Evolutionary conservation across 2,329 filamentous ascomycete species (phyloP).

Genomic region (Xylariaceae sp.): DNA sequence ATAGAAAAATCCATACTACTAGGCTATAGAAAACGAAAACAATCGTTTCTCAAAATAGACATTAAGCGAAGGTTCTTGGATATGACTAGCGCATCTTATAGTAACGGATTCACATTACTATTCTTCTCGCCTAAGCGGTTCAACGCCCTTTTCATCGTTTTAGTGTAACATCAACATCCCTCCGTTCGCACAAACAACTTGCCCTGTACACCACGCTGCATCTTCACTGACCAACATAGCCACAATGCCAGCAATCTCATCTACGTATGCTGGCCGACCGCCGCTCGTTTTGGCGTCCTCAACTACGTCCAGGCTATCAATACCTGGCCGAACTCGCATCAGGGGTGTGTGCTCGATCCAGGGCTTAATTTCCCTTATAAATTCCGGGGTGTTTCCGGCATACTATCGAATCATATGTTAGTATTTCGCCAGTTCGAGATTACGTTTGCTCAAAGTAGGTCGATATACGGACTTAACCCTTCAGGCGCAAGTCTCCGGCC

Average conservation of each 20-base stretch:
- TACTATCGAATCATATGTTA: slow-evolving; percentile 52
- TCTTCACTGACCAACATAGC: slow-evolving; percentile 77
- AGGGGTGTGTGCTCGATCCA: slow-evolving; percentile 64
- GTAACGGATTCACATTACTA: not conserved
- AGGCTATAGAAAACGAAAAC: no score
- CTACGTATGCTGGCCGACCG: slow-evolving; percentile 67
- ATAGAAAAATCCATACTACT: no score
- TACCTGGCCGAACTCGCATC: slow-evolving; percentile 61
- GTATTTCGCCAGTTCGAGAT: not conserved
- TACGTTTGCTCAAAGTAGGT: not conserved
- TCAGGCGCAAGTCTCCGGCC: no score
- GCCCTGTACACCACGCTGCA: slow-evolving; percentile 78
- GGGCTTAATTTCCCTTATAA: slow-evolving; percentile 49
- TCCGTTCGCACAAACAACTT: slow-evolving; percentile 80
- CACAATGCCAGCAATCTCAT: slow-evolving; percentile 77
- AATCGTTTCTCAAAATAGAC: no score
- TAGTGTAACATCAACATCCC: slow-evolving; percentile 49
- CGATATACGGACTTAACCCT: no score
- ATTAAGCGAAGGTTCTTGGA: no score
- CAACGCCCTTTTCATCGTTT: not conserved
- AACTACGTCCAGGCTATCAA: slow-evolving; percentile 68
- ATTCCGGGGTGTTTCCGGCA: slow-evolving; percentile 48
- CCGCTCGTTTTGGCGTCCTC: slow-evolving; percentile 60
- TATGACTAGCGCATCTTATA: not conserved
- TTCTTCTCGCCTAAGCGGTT: no score